Evolutionary conservation across 768 basidiomycete genomes (phyloP).

Genomic region (Dacryopinax primogenitus): DNA sequence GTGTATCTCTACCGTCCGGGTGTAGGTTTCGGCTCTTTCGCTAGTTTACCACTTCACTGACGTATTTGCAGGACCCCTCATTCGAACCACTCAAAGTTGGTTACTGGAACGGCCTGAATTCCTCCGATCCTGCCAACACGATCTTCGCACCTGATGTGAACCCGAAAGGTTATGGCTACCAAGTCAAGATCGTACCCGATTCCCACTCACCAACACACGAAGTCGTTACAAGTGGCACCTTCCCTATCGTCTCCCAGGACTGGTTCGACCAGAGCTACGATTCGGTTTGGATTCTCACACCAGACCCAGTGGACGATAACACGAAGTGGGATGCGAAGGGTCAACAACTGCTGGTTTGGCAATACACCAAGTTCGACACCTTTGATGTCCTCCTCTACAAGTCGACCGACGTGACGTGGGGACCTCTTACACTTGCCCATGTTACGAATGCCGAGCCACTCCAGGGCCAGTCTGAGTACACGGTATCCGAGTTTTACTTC

Average conservation of each 20-base stretch:
- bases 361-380: neutral
- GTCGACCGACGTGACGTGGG: neutral
- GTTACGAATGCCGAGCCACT: neutral
- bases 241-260: neutral
- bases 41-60: neutral
- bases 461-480: neutral
- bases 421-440: neutral
- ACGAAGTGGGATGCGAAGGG: neutral
- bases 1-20: neutral
- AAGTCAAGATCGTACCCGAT: neutral
- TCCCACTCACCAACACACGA: neutral
- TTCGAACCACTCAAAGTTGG: neutral
- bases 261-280: neutral
- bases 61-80: neutral
- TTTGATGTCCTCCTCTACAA: neutral
- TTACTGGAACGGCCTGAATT: slow-evolving; percentile 3
- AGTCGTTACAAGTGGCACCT: neutral
- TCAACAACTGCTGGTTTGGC: neutral
- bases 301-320: neutral
- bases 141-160: neutral
- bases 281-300: neutral
- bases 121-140: neutral
- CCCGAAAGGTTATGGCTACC: neutral
- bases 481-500: neutral
- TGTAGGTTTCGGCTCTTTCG: neutral